phyloP scores from a whole-genome alignment of 2,329 filamentous ascomycete genomes.

The Amylocarpus encephaloides region DNA sequence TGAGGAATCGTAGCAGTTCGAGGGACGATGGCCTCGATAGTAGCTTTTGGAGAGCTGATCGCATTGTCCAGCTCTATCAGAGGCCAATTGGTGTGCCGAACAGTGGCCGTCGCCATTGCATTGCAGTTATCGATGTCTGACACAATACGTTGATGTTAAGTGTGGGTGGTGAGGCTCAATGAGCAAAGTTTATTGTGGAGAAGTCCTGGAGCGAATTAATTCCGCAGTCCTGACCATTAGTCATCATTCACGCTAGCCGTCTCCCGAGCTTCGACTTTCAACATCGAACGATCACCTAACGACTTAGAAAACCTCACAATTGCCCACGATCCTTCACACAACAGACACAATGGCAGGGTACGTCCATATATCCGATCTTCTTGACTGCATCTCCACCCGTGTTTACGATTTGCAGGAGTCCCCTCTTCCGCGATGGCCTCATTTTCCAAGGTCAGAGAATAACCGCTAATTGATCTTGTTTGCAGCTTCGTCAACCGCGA shows the following conservation, averaged over 20 bases:
- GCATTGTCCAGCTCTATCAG: conserved; percentile 19
- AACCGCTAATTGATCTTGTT: conserved; percentile 18
- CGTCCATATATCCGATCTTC: conserved; percentile 4
- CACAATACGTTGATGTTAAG: background rate
- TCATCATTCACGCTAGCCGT: conserved; percentile 11
- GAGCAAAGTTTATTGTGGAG: background rate
- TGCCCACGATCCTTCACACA: conserved; percentile 9
- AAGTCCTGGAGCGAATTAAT: background rate
- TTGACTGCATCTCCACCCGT: background rate
- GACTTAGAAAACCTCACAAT: conserved; percentile 7
- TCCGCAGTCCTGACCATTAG: conserved; percentile 15
- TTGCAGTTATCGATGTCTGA: conserved; percentile 5
- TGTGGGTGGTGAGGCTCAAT: too few species aligned
- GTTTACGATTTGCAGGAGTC: background rate
- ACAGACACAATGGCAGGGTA: conserved; percentile 31
- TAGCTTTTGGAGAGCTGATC: conserved; percentile 27
- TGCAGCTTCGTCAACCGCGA: conserved; percentile 56
- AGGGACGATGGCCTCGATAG: conserved; percentile 27
- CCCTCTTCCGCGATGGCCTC: conserved; percentile 4
- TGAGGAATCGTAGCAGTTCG: conserved; percentile 21
- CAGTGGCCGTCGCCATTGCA: conserved; percentile 21
- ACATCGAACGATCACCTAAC: conserved; percentile 18
- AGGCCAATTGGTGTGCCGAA: conserved; percentile 10
- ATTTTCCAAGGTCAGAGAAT: background rate
- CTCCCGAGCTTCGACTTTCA: conserved; percentile 16